Evolutionary conservation across 2,329 filamentous ascomycete genomes (phyloP), one percentile per base, ranked within the genome.

Genomic region (Penicillium aurantiogriseum): DNA sequence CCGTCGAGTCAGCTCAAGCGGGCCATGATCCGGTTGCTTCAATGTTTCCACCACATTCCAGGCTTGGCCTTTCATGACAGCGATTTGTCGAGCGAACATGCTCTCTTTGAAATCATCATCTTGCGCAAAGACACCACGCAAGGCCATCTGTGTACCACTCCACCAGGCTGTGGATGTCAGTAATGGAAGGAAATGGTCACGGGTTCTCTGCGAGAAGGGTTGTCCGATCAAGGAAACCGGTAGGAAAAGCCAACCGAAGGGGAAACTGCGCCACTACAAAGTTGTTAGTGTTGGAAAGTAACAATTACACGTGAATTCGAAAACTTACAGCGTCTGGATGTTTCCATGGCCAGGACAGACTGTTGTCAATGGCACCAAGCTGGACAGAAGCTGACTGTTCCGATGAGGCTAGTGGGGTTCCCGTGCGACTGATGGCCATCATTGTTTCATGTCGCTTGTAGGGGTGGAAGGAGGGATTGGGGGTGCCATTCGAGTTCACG

Each of bases 1-100:
- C 64, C 94, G 84, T 62, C 94, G 85, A 5, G 94, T 97, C 52
- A 99, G 84, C 76, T 97, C 94, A 19, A 99, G 80, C 0, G 94
- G 94, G 0, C 94, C 94, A 70, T 97, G 93, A 69, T 97, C 94
- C 0, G 86, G 81, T 19, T 90, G 90, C 74, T 99, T 99, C 60
- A 99, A 82, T 0, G 94, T 97, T 78, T 99, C 94, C 5, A 99
- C 94, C 0, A 99, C 94, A 71, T 99, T 99, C 92, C 94, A 99
- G 0, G 94, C 94, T 72, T 99, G 94, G 11, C 94, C 94, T 76
- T 99, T 99, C 91, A 99, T 96, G 58, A 99, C 94, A 1, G 94
- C 93, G 60, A 99, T 95, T 71, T 99, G 94, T 64, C 91, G 87
- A n/a, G 91, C 91, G 77, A 96, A 99, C 94, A 99, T 99, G 76